A percentile compares a stretch with the other conserved stretches of the same genome.
These are phyloP conservation scores for Ochetophila trinervis DNA, from an alignment of 306 rosid species.

Conservation along the genomic window DNA sequence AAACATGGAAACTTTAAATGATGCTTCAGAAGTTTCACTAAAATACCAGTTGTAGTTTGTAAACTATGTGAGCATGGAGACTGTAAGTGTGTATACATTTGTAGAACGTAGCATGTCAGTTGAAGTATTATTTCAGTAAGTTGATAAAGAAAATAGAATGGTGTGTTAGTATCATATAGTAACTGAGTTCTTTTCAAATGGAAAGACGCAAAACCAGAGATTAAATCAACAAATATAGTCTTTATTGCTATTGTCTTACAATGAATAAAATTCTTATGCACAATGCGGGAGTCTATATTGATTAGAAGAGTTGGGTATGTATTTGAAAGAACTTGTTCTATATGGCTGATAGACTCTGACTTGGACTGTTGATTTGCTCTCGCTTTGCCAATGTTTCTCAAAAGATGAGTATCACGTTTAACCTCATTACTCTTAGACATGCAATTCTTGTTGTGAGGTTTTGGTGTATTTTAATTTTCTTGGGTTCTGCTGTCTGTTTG, in stretches of 20 bases:
- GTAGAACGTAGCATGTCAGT: not conserved
- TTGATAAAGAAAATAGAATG: not conserved
- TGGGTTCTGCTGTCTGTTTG: not conserved
- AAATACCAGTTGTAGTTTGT: not conserved
- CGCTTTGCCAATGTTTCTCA: not conserved
- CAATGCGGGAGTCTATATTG: not conserved
- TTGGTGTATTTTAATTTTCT: not conserved
- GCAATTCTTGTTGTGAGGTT: not conserved
- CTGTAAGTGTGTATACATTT: not conserved
- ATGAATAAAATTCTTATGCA: no score
- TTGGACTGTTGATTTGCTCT: not conserved
- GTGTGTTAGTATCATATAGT: not conserved
- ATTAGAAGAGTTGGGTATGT: not conserved
- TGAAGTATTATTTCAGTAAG: not conserved
- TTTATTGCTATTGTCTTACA: no score
- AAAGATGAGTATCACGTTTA: not conserved
- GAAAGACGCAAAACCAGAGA: not conserved
- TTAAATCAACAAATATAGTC: no score
- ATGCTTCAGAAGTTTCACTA: not conserved
- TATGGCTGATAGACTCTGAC: not conserved
- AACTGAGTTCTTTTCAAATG: not conserved
- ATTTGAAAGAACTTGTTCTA: slow-evolving; percentile 1
- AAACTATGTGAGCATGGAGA: not conserved
- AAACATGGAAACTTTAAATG: not conserved
- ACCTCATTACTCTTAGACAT: no score